Base-by-base conservation (phyloP, 2,329 filamentous ascomycete species). In the Thelonectria rubi region DNA sequence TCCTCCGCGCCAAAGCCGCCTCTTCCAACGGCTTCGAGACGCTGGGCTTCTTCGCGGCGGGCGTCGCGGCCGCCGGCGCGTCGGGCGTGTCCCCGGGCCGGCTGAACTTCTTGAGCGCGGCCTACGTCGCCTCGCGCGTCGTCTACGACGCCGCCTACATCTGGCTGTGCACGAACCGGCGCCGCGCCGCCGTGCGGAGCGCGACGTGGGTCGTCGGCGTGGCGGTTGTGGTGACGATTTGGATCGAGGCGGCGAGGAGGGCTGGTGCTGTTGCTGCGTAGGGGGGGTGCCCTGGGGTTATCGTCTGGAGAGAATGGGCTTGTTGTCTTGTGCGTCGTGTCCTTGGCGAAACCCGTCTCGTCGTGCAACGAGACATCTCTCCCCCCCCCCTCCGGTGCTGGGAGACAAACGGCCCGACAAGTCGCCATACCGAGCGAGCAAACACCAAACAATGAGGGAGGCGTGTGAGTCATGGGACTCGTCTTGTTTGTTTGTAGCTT, bases 1-100 rank as follows among this genome's bases (percentile, higher is more conserved):
- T 84, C 30, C 72, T 87, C 43, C 81, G 85, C 51, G 79, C 82
- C 26, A 82, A 89, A 69, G 82, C 83, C 20, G 80, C 82, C 5
- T 68, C 74, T 6, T 69, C 73, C 40, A 83, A 83, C 67, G 78
- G 74, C 62, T 76, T 80, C 63, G 81, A 83, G 72, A 79, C 78
- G 3, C 62, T 83, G 11, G 79, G 78, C 49, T 67, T 81, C 65
- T 82, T 76, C 68, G 76, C 80, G 12, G 76, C 76, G 3, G 77
- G 72, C 42, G 75, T 85, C 17, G 73, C 80, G 39, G 82, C 82
- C 15, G 82, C 78, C 64, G 84, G 82, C 69, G 69, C 73, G n/a
- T 75, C 81, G 6, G 76, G 77, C 20, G 74, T 84, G 3, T 67
- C 75, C 12, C 62, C 67, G 12, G 52, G 61, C n/a, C 71, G 68